These are phyloP conservation scores for Noccaea bulbosa DNA, from an alignment of 345 rosid genomes.

Conservation along the genomic window DNA sequence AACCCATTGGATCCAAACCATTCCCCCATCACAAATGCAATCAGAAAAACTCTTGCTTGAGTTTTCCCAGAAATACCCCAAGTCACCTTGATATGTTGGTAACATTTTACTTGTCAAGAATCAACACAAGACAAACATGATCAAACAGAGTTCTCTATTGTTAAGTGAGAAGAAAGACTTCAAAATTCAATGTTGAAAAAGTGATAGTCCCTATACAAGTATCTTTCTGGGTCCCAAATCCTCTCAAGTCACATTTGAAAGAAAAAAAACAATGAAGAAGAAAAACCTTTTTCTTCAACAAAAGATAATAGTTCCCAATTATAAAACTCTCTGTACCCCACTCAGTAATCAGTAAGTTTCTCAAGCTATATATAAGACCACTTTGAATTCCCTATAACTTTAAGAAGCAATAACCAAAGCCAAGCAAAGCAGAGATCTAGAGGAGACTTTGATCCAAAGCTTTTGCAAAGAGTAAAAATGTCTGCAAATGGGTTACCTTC, in stretches of 20 bases:
- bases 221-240: slow-evolving; percentile 36
- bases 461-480: slow-evolving; percentile 26
- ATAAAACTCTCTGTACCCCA: slow-evolving; percentile 15
- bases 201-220: slow-evolving; percentile 30
- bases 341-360: slow-evolving; percentile 3
- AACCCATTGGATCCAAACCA: slow-evolving; percentile 13
- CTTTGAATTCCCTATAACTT: not conserved
- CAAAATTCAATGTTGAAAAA: not conserved
- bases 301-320: slow-evolving; percentile 22
- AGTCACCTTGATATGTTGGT: slow-evolving; percentile 4
- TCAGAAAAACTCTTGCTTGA: slow-evolving; percentile 9
- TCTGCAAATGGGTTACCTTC: slow-evolving; percentile 33
- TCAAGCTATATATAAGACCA: slow-evolving; percentile 39
- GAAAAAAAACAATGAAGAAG: not conserved
- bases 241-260: slow-evolving; percentile 29
- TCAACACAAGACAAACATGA: not conserved
- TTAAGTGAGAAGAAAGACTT: slow-evolving; percentile 2
- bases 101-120: slow-evolving; percentile 17
- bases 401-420: slow-evolving; percentile 22
- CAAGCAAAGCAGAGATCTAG: slow-evolving; percentile 18
- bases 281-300: slow-evolving; percentile 30
- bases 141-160: not conserved
- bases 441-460: slow-evolving; percentile 17
- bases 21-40: slow-evolving; percentile 3
- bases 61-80: not conserved